Evolutionary conservation across 1,139 yeast species (phyloP), one percentile per base, ranked within the genome.

Genomic region (Insectozyma bohioensis): DNA sequence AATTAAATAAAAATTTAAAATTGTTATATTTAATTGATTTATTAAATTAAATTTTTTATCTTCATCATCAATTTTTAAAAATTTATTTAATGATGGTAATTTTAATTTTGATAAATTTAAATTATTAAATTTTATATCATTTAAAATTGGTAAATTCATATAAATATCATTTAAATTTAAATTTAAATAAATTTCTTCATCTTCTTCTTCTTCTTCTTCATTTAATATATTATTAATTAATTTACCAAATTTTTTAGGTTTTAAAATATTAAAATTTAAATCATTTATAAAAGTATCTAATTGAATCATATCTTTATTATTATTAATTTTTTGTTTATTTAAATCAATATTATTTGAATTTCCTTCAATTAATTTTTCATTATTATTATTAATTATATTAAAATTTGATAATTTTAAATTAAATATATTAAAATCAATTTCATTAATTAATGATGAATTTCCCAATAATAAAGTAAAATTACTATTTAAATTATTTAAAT

Each of bases 1-100:
- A 7, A 58, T 34, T 16, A 57, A 54, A 3, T 37, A 30, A 9
- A 68, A 37, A 2, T 48, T 42, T 12, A 48, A 47, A 4, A 68
- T 43, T 6, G 45, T 46, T 1, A 59, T 37, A 19, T 56, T 51
- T 26, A 60, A 20, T 10, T 40, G 33, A 1, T 45, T 40, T 10
- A 60, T 11, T 1, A 55, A 14, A 3, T 37, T 33, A 8, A 21
- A 20, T 7, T 12, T 10, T 12, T 24, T 13, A 27, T 39, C 43
- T 22, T 20, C 28, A 14, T 8, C 14, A 15, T 24, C 26, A 4
- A 28, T 19, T 4, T 16, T 15, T 4, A 11, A 16, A 10, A 30
- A 9, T 7, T 11, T 10, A 10, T 32, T 26, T n/a, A n/a, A n/a
- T n/a, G n/a, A n/a, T 1, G 34, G 21, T 4, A 42, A 6, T 17